These are phyloP conservation scores for Teunomyces panamensis DNA, from an alignment of 805 yeast species.

Conservation along the genomic window DNA sequence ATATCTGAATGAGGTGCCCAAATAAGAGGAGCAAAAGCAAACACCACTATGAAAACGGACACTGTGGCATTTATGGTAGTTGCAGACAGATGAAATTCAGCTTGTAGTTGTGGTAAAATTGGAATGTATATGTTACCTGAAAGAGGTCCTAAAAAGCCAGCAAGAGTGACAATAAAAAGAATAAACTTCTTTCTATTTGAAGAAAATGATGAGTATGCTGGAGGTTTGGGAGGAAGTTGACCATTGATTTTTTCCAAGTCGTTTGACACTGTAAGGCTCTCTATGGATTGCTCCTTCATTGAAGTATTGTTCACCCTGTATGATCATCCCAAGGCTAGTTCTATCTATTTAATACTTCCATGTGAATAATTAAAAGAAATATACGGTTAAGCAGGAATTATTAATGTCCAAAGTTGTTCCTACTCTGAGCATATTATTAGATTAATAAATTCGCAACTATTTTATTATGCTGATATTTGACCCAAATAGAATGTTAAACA, in stretches of 20 bases:
- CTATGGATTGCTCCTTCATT: not conserved
- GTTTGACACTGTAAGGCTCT: not conserved
- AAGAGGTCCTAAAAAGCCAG: slow-evolving; percentile 56
- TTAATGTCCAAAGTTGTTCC: not conserved
- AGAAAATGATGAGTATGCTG: slow-evolving; percentile 32
- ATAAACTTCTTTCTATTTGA: slow-evolving; percentile 28
- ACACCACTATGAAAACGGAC: slow-evolving; percentile 54
- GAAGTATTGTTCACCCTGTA: not conserved
- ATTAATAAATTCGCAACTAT: not conserved
- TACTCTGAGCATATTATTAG: not conserved
- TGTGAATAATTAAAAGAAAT: not conserved
- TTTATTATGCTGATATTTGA: not conserved
- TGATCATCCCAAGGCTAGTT: not conserved
- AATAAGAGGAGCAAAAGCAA: slow-evolving; percentile 53
- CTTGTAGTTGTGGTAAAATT: slow-evolving; percentile 44
- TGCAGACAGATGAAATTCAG: slow-evolving; percentile 37
- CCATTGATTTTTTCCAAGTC: not conserved
- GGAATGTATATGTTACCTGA: slow-evolving; percentile 60
- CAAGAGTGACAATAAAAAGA: slow-evolving; percentile 40
- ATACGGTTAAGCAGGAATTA: not conserved
- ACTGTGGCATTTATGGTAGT: slow-evolving; percentile 53
- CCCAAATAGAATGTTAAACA: not conserved
- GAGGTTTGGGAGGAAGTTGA: not conserved
- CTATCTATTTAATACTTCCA: not conserved
- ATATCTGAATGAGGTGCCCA: slow-evolving; percentile 57